Percentiles rank a stretch among this genome's conserved stretches.
These are phyloP conservation scores for Pyricularia sp. DNA, from an alignment of 2,329 filamentous ascomycete genomes.

Conservation along the genomic window DNA sequence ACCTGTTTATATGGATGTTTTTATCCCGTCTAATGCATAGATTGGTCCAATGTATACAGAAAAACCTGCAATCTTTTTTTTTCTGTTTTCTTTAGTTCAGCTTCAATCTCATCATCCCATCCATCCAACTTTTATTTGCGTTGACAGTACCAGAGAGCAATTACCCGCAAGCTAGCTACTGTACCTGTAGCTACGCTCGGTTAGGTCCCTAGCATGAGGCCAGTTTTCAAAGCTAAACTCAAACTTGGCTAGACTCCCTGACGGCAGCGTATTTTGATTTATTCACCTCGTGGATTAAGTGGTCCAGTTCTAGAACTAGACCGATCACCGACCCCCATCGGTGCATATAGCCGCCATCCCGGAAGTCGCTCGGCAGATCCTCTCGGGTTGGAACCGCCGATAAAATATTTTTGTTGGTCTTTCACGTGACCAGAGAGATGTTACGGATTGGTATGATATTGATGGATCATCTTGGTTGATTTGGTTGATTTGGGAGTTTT, in stretches of 20 bases:
- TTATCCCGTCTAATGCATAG: neutral
- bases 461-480: neutral
- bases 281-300: neutral
- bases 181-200: too few species aligned
- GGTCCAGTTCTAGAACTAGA: neutral
- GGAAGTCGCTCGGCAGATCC: neutral
- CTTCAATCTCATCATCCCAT: too few species aligned
- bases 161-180: too few species aligned
- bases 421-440: neutral
- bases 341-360: neutral
- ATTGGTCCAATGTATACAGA: neutral
- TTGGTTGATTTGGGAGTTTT: too few species aligned
- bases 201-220: too few species aligned
- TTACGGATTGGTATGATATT: neutral
- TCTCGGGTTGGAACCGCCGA: neutral
- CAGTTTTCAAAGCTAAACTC: neutral
- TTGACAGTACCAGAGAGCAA: too few species aligned
- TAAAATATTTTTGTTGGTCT: neutral
- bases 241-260: neutral
- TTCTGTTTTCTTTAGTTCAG: too few species aligned
- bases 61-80: neutral
- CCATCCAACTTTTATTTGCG: too few species aligned
- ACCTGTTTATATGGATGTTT: neutral
- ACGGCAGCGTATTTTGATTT: neutral
- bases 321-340: neutral